These are phyloP conservation scores for Tetrahymena elliotti DNA, from an alignment of 73 alveolate genomes.

Conservation along the genomic window DNA sequence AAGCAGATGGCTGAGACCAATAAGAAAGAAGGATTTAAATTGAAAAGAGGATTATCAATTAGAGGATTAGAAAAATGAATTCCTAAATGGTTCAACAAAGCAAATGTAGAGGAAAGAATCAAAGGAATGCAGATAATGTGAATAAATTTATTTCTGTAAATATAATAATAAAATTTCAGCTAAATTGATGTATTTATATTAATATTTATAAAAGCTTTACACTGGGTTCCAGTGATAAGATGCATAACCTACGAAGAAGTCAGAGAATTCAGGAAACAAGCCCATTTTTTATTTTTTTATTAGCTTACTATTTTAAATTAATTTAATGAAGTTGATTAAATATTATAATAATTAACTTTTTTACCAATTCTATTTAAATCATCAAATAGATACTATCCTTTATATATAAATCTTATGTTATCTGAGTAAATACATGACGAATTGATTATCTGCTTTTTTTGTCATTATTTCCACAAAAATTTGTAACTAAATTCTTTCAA, in stretches of 20 bases:
- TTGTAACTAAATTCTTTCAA: background rate
- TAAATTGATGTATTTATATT: no score
- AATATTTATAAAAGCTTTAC: background rate
- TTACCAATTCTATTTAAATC: background rate
- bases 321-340: background rate
- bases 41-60: background rate
- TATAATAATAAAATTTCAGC: background rate
- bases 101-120: background rate
- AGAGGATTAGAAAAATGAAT: background rate
- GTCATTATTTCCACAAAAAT: background rate
- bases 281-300: background rate
- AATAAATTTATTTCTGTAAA: background rate
- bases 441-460: background rate
- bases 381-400: background rate
- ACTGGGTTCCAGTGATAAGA: background rate
- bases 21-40: background rate
- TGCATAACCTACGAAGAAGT: background rate
- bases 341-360: no score
- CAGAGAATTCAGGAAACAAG: background rate
- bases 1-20: background rate
- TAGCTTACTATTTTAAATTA: background rate
- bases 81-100: background rate
- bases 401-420: background rate
- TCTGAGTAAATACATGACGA: background rate
- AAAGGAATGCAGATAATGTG: slow-evolving; percentile 14